Conservation (phyloP, 2,329 filamentous ascomycete genomes). For the Aspergillus niger region DNA sequence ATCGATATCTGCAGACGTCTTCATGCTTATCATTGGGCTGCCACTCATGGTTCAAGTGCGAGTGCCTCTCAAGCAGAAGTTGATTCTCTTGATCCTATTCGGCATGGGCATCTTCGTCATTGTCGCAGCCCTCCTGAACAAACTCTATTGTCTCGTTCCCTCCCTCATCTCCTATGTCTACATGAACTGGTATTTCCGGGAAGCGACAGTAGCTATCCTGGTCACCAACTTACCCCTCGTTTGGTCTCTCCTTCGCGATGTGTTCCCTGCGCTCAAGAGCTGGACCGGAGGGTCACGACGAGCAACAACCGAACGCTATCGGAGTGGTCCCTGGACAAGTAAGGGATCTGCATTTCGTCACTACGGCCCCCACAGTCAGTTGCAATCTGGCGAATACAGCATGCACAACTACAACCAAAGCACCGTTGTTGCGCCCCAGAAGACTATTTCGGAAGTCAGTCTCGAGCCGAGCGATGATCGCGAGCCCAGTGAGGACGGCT, state of each 20-base stretch:
- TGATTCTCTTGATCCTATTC: slow-evolving; percentile 46
- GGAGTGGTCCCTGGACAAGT: slow-evolving; percentile 36
- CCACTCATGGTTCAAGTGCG: slow-evolving; percentile 45
- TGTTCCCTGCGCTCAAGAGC: slow-evolving; percentile 48
- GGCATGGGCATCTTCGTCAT: slow-evolving; percentile 52
- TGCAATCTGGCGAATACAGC: slow-evolving; percentile 31
- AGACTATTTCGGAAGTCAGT: slow-evolving; percentile 32
- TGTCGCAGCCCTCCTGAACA: slow-evolving; percentile 52
- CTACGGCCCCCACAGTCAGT: slow-evolving; percentile 33
- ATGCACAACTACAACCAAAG: slow-evolving; percentile 35
- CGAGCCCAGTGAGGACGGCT: slow-evolving; percentile 39
- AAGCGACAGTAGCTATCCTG: slow-evolving; percentile 48
- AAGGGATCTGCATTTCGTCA: slow-evolving; percentile 28
- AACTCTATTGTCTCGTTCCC: slow-evolving; percentile 50
- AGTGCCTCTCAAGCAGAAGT: slow-evolving; percentile 46
- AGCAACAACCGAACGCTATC: slow-evolving; percentile 34
- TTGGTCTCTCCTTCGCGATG: slow-evolving; percentile 54
- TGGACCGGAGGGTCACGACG: slow-evolving; percentile 43
- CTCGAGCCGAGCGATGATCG: slow-evolving; percentile 31
- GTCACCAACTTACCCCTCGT: slow-evolving; percentile 56
- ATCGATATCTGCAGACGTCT: slow-evolving; percentile 47
- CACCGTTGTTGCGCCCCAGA: slow-evolving; percentile 30
- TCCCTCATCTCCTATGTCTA: slow-evolving; percentile 45
- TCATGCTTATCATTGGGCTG: slow-evolving; percentile 48
- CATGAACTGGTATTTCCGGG: slow-evolving; percentile 53